Evolutionary conservation across 495 filamentous ascomycete species (phyloP).

Genomic region (Aspergillus sclerotioniger): DNA sequence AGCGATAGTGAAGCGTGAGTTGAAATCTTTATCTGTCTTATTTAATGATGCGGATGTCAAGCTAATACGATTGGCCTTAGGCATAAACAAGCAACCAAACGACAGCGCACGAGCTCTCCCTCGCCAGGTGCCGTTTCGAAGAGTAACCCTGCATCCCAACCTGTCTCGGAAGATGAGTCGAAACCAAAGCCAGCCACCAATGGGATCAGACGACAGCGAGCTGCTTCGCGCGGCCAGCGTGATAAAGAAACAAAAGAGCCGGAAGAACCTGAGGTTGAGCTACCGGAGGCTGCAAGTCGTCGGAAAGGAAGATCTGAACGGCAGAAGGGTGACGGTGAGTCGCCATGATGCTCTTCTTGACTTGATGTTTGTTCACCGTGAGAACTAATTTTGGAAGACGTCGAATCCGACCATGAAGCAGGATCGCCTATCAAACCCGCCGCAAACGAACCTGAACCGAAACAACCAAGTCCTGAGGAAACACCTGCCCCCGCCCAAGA

Average conservation of each 20-base stretch:
- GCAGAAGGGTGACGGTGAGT: constrained; percentile 72
- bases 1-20: constrained; percentile 94
- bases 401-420: constrained; percentile 40
- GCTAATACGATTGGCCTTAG: constrained; percentile 35
- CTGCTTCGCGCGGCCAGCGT: constrained; percentile 63
- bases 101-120: constrained; percentile 73
- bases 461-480: constrained; percentile 50
- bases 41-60: background rate
- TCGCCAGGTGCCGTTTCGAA: constrained; percentile 59
- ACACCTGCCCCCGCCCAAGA: constrained; percentile 48
- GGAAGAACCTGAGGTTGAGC: constrained; percentile 63
- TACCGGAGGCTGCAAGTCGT: constrained; percentile 67
- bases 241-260: constrained; percentile 70
- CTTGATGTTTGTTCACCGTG: background rate
- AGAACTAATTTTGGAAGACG: constrained; percentile 13
- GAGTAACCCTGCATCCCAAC: constrained; percentile 46
- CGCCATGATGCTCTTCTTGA: background rate
- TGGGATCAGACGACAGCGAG: constrained; percentile 63
- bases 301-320: constrained; percentile 72
- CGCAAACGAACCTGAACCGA: constrained; percentile 39
- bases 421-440: constrained; percentile 41
- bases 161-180: constrained; percentile 70
- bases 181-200: constrained; percentile 45
- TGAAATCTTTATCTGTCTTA: background rate
- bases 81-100: constrained; percentile 55